A percentile compares a stretch with the other conserved stretches of the same genome.
Conservation (phyloP, 1,139 yeast genomes). For the Kluyveromyces sp. region DNA sequence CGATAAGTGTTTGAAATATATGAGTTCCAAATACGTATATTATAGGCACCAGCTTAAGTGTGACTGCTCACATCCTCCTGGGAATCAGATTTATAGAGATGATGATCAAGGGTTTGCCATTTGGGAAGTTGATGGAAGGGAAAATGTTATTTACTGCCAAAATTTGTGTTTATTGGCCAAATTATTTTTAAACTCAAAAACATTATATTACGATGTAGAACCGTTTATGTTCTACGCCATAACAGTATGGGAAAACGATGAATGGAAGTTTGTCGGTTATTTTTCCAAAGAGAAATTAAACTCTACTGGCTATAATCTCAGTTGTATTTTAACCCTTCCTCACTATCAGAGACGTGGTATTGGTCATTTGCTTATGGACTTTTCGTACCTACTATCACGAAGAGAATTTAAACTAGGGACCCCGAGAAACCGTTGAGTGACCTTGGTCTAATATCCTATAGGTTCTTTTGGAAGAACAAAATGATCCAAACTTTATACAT, state of each 20-base stretch:
- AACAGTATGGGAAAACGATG: constrained; percentile 44
- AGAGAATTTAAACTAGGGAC: constrained; percentile 78
- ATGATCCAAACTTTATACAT: constrained; percentile 36
- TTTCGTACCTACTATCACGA: constrained; percentile 71
- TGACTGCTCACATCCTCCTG: constrained; percentile 71
- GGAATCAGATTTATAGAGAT: constrained; percentile 79
- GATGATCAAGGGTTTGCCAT: constrained; percentile 45
- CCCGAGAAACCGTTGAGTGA: constrained; percentile 88
- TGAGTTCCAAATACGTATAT: constrained; percentile 60
- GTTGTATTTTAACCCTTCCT: constrained; percentile 87
- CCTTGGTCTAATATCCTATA: constrained; percentile 74
- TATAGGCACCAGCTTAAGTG: constrained; percentile 71
- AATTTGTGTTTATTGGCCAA: constrained; percentile 85
- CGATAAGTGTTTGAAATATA: constrained; percentile 78
- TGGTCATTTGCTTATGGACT: constrained; percentile 82
- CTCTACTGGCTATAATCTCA: constrained; percentile 69
- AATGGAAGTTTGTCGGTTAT: constrained; percentile 70
- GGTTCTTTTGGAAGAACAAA: constrained; percentile 77
- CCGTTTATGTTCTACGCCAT: constrained; percentile 86
- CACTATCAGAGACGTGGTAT: constrained; percentile 82
- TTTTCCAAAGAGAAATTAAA: constrained; percentile 83
- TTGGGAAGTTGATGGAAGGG: constrained; percentile 91
- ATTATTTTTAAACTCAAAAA: constrained; percentile 80
- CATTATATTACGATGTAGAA: constrained; percentile 89
- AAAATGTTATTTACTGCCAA: constrained; percentile 75